Conservation (phyloP, 352 stramenopile genomes). For the Phytophthora podocarpi region DNA sequence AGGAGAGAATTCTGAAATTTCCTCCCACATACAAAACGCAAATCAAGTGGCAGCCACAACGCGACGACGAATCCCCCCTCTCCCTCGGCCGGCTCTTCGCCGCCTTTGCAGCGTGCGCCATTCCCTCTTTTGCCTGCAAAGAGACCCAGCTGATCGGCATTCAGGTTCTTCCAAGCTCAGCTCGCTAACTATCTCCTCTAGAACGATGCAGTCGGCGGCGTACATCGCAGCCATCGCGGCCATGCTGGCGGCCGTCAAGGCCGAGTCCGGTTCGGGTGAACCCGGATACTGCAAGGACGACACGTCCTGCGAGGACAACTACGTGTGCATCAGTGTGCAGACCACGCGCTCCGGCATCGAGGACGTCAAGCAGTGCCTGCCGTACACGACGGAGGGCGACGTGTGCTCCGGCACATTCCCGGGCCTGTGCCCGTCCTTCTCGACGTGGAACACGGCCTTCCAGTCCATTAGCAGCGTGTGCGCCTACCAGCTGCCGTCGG, state of each 20-base stretch:
- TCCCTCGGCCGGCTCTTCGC: constrained; percentile 24
- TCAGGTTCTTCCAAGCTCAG: constrained; percentile 1
- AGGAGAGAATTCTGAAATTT: constrained; percentile 19
- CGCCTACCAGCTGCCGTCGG: constrained; percentile 64
- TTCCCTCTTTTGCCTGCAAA: constrained; percentile 48
- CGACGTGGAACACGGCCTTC: constrained; percentile 64
- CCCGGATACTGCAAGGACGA: constrained; percentile 69
- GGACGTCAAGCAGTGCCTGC: constrained; percentile 82
- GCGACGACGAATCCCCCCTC: constrained; percentile 20
- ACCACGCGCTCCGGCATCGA: constrained; percentile 71
- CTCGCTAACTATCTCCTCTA: too few species aligned
- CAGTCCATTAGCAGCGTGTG: constrained; percentile 76
- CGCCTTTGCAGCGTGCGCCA: constrained; percentile 21
- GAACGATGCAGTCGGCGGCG: constrained; percentile 36
- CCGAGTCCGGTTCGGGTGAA: constrained; percentile 48
- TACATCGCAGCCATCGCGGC: constrained; percentile 34
- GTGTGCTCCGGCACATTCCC: constrained; percentile 64
- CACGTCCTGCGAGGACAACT: constrained; percentile 52
- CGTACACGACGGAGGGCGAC: constrained; percentile 45
- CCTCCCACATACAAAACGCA: constrained; percentile 22
- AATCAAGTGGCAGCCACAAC: constrained; percentile 11
- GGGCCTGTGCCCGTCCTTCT: constrained; percentile 77
- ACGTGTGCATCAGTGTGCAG: constrained; percentile 78
- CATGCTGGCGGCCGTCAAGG: constrained; percentile 30
- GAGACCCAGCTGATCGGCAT: constrained; percentile 14